Evolutionary conservation across 139 green algal genomes (phyloP).

Genomic region (Chara braunii): DNA sequence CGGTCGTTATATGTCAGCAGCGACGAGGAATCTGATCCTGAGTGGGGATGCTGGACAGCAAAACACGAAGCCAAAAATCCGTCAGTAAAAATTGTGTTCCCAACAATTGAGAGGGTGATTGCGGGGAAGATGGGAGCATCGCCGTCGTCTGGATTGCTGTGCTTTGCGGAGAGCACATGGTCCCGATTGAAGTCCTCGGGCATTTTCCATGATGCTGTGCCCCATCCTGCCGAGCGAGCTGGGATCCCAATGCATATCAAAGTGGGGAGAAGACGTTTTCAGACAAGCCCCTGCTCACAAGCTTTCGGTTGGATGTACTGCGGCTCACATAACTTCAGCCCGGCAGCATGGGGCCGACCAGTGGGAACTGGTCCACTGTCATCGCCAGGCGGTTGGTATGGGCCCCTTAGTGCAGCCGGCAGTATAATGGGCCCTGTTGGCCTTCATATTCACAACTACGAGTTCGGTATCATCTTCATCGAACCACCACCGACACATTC

Average conservation of each 20-base stretch:
- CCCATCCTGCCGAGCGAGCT: not conserved
- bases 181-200: not conserved
- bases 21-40: not conserved
- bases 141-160: not conserved
- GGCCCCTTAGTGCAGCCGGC: slow-evolving; percentile 1
- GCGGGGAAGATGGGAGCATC: not conserved
- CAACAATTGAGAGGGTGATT: slow-evolving; percentile 7
- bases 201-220: slow-evolving; percentile 6
- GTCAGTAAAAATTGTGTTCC: not conserved
- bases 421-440: not conserved
- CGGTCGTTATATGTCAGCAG: not conserved
- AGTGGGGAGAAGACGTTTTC: no score
- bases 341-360: slow-evolving; percentile 1
- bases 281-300: no score
- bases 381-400: not conserved
- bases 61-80: not conserved
- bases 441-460: slow-evolving; percentile 24
- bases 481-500: slow-evolving; percentile 8
- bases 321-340: slow-evolving; percentile 19
- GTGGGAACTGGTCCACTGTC: not conserved
- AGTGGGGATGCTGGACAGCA: slow-evolving; percentile 10
- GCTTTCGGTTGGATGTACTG: slow-evolving; percentile 9
- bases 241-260: slow-evolving; percentile 13
- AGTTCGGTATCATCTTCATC: slow-evolving; percentile 3
- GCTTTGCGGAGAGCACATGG: slow-evolving; percentile 7